Evolutionary conservation across 192 early-diverging fungal species (phyloP), one percentile per base, ranked within the genome.

Genomic region (Linnemannia zychae): DNA sequence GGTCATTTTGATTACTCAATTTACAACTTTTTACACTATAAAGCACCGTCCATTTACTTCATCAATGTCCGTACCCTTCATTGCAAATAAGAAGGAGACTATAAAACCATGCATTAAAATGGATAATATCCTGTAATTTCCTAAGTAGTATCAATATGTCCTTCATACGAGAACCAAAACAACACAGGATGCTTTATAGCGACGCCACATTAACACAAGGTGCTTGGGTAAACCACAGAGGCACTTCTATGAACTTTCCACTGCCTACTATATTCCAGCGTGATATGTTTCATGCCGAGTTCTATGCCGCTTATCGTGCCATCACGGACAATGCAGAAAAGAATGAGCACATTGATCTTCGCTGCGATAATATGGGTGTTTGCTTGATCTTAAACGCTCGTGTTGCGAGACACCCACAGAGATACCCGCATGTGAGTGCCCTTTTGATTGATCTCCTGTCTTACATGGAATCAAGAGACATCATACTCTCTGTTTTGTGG

Each of bases 281-380:
- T 28, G 28, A 33, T 53, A 57, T 38, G 49, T 74, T 60, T 34
- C 49, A 60, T 37, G 17, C 34, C 7, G 72, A 74, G 34, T 13
- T n/a, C 2, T 74, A 74, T 40, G 72, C 72, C 11, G 72, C 72
- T n/a, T 74, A 63, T 37, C 46, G 52, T 31, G 52, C 72, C 53
- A 74, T 74, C 34, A 22, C 60, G 72, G 72, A 74, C 50, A 60
- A 74, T 57, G 72, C 18, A 11, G 15, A 1, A 22, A 16, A 74
- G 13, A 60, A 74, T 57, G 52, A 36, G 37, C 49, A 57, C 49
- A 63, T 74, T 9, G 33, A 47, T 12, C 63, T 75, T 75, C 24
- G 24, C 4, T 66, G 74, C 15, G 40, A 63, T 44, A 12, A 66
- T 4, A 66, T 0, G 4, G 53, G 57, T 24, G 40, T 66, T 33